Base-by-base conservation (phyloP, 2,329 filamentous ascomycete genomes). In the Orbilia javanica region DNA sequence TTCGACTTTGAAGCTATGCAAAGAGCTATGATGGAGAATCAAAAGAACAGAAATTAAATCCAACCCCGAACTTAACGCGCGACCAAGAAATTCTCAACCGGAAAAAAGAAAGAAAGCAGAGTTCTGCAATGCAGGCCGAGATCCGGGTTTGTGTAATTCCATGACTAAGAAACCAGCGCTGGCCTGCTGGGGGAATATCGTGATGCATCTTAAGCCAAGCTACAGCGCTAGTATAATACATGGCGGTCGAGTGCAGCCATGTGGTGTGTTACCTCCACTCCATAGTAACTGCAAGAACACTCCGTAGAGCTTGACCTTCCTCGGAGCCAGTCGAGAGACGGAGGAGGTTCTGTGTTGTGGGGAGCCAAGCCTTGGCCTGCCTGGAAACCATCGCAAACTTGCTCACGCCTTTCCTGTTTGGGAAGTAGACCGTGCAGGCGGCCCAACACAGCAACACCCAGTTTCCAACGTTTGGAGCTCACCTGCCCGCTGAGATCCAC, bases 371-470 rank as follows among this genome's bases (percentile, higher is more conserved):
- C 60, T 57, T 60, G 60, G 60, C 67, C 4, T 20, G 55, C 55
- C 22, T 46, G 27, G 50, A 68, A 73, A 73, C 69, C 39, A 46
- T 66, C 69, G 69, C 69, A 73, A 73, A 73, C 62, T 25, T 8
- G 69, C 69, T 73, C 69, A 65, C 60, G 60, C 52, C 50, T 64
- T 20, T 6, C 69, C 69, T n/a, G 25, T 53, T 55, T 39, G 25
- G 62, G 69, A 27, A 57, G 20, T 44, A n/a, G 31, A 52, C 34
- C 25, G 55, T 65, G 68, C 68, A 64, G 44, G 55, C 55, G 34
- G 63, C 31, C 29, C 60, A 71, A 62, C 69, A 15, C 42, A 46
- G 39, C 60, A 64, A 64, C 60, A 64, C 60, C 60, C 27, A 46
- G 22, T 48, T 48, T 64, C 60, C 60, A 46, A 64, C 60, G 25